These are phyloP conservation scores for Spiraea crenata DNA, from an alignment of 331 rosid species.

Conservation along the genomic window DNA sequence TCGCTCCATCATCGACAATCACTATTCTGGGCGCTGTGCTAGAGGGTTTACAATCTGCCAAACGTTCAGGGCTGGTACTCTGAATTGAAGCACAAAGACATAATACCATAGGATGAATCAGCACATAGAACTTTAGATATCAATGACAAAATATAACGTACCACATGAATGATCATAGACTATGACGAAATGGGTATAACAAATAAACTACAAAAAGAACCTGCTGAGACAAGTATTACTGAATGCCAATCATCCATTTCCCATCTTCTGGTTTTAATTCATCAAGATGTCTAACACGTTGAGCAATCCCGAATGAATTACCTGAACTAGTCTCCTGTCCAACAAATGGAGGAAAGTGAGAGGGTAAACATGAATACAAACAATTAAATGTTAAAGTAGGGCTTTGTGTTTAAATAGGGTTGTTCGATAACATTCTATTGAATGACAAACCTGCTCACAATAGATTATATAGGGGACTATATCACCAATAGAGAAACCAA, in stretches of 20 bases:
- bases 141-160: constrained; percentile 14
- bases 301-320: constrained; percentile 66
- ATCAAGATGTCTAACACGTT: constrained; percentile 95
- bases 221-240: constrained; percentile 94
- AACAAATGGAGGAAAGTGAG: constrained; percentile 23
- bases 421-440: constrained; percentile 16
- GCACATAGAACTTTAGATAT: constrained; percentile 24
- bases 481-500: constrained; percentile 89
- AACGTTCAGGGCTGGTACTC: too few species aligned
- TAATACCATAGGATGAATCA: constrained; percentile 97
- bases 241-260: constrained; percentile 91
- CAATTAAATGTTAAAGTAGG: constrained; percentile 16
- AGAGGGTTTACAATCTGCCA: too few species aligned
- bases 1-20: too few species aligned
- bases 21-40: too few species aligned
- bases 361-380: constrained; percentile 14
- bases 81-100: constrained; percentile 94
- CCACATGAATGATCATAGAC: constrained; percentile 10
- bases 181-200: constrained; percentile 4
- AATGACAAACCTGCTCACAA: constrained; percentile 74
- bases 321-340: constrained; percentile 67
- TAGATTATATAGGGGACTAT: constrained; percentile 87
- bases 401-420: constrained; percentile 16
- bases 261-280: constrained; percentile 84
- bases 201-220: constrained; percentile 32